Base-by-base conservation (phyloP, 345 rosid species). In the Fremontodendron californicum region DNA sequence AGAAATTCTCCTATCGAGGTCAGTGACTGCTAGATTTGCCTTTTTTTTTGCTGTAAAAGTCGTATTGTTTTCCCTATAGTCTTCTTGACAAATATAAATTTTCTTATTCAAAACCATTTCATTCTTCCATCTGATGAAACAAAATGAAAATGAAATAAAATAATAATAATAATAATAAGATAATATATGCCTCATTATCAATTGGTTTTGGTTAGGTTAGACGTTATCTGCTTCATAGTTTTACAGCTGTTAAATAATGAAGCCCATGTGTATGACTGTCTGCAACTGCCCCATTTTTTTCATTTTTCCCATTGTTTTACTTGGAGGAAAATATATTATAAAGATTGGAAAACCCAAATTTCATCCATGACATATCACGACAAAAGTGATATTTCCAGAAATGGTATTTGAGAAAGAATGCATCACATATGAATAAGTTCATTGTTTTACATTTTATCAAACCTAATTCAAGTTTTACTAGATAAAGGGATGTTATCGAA, bases 1-100 rank as follows among this genome's bases (percentile, higher is more conserved):
- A 86, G 88, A 96, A 96, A 62, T 96, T 96, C 82, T 79, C 98
- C 27, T 93, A 96, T 80, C 85, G 82, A 92, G 99, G 98, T 93
- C 76, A 77, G 85, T 75, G 31, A 49, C 29, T 51, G 66, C 49
- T 51, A 33, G 0, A 23, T 13, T 3, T 13, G 11, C 13, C 40
- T 31, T 39, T 42, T 6, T n/a, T 18, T 78, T 48, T 6, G 4
- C 51, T 1, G 52, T 18, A 27, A 64, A 58, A 37, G 2, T 27
- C 8, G 12, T 48, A 11, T 21, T 29, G 42, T 51, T 73, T 72
- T 16, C 13, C 1, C 37, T 73, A 71, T 16, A 1, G 39, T 25
- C 21, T 42, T 15, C 40, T 2, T 64, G 21, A 5, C 31, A 25
- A 1, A 52, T 71, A 27, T 70, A 7, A 19, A 39, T 74, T 71